phyloP scores from a whole-genome alignment of 495 filamentous ascomycete genomes.

The Annulohypoxylon stygium region DNA sequence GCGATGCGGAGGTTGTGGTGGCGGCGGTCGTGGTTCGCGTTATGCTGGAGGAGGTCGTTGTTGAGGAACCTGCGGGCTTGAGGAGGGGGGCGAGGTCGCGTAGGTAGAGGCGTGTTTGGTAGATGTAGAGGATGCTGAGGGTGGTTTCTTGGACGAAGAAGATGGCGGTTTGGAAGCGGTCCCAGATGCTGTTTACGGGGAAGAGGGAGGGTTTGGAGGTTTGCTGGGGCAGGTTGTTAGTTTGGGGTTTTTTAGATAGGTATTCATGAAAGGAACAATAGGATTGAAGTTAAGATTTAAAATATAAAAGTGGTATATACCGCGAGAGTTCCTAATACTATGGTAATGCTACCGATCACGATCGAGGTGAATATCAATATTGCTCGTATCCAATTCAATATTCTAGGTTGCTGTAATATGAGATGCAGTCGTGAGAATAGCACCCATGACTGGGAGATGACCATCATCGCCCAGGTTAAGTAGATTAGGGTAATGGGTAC shows the following conservation, averaged over 20 bases:
- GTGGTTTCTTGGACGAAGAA: conserved; percentile 15
- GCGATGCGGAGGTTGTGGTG: not conserved
- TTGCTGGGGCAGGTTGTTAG: not conserved
- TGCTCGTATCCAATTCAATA: conserved; percentile 10
- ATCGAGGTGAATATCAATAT: conserved; percentile 6
- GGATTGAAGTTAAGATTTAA: not conserved
- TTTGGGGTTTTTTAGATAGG: not conserved
- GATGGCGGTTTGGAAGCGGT: conserved; percentile 4
- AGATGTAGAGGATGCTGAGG: conserved; percentile 13
- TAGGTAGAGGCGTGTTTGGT: not conserved
- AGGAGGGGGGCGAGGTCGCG: conserved; percentile 5
- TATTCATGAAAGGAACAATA: not conserved
- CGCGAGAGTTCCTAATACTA: not conserved
- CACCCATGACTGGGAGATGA: conserved; percentile 9
- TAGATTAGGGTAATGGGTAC: not conserved
- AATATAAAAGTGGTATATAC: not conserved
- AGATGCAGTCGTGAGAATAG: conserved; percentile 9
- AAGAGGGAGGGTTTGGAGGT: conserved; percentile 1
- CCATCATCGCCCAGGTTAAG: conserved; percentile 10
- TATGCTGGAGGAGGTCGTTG: not conserved
- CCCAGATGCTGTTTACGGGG: conserved; percentile 7
- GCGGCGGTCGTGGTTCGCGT: not conserved
- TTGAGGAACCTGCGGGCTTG: not conserved
- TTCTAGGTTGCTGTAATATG: not conserved
- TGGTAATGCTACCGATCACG: not conserved